Base-by-base conservation (phyloP, 306 rosid species). In the Cucumis hystrix region DNA sequence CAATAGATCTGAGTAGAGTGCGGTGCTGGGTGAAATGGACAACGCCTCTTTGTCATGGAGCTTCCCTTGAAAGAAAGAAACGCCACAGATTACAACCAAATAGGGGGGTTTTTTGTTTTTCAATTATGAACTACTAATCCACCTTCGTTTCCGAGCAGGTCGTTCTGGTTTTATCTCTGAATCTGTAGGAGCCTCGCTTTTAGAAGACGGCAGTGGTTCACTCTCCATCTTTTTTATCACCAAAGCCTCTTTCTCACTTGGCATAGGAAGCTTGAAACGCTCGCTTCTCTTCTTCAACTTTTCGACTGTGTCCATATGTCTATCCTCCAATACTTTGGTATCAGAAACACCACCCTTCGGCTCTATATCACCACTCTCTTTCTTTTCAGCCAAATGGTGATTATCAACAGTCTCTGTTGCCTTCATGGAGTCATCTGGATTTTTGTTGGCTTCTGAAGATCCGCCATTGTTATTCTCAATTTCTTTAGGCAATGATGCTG, bases 211-310 rank as follows among this genome's bases (percentile, higher is more conserved):
- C 81, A 85, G 84, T 56, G 89, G 86, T 83, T 91, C 99, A 65
- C 78, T 84, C 86, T 96, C 99, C 80, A 91, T 47, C 87, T 89
- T 96, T 78, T 88, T 96, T 5, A 84, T 81, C 57, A 78, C 78
- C 51, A 69, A 15, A 35, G 90, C 86, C 60, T 96, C 99, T 84
- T 92, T 96, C 80, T 92, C 99, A 77, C 91, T 91, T 7, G 98
- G 98, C 97, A 96, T 85, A 9, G 98, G 99, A 75, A 89, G 98
- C 90, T 89, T 92, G 97, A 96, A 96, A 76, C 99, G 90, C 87
- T 96, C 99, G 1, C 99, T 96, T 35, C 99, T 88, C 84, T 96
- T 96, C 89, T 96, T 96, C 86, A 96, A 85, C 88, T 90, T 89
- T 96, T 96, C 99, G 17, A 92, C 98, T 4, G 99, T 96, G 86